Evolutionary conservation across 306 rosid genomes (phyloP).

Genomic region (Cucurbita ficifolia): DNA sequence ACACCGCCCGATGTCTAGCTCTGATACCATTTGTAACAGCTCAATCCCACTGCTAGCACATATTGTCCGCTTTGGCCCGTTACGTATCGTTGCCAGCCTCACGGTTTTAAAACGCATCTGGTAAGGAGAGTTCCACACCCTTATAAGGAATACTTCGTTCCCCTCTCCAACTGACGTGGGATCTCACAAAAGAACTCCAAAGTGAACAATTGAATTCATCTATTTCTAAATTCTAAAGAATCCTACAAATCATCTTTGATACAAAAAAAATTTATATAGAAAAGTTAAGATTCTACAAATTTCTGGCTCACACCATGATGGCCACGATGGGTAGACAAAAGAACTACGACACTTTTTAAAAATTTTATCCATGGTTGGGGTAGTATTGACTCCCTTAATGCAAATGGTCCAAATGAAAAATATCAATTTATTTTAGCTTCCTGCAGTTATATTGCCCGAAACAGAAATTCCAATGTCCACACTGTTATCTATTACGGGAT

Average conservation of each 20-base stretch:
- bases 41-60: too few species aligned
- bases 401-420: not conserved
- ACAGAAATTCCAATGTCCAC: not conserved
- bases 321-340: not conserved
- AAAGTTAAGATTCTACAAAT: too few species aligned
- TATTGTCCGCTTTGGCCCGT: too few species aligned
- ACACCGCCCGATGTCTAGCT: too few species aligned
- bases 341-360: not conserved
- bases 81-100: too few species aligned
- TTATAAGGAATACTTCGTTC: too few species aligned
- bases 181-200: not conserved
- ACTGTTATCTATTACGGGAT: not conserved
- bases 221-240: not conserved
- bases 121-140: too few species aligned
- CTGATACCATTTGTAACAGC: too few species aligned
- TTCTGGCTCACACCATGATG: not conserved
- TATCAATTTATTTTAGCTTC: not conserved
- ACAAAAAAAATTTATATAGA: too few species aligned
- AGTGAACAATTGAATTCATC: not conserved
- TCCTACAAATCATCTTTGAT: too few species aligned
- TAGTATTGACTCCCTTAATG: not conserved
- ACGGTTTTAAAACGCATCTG: too few species aligned
- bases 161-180: too few species aligned
- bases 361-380: not conserved
- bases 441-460: not conserved